Conservation (phyloP, 306 rosid species). For the Canavalia gladiata region DNA sequence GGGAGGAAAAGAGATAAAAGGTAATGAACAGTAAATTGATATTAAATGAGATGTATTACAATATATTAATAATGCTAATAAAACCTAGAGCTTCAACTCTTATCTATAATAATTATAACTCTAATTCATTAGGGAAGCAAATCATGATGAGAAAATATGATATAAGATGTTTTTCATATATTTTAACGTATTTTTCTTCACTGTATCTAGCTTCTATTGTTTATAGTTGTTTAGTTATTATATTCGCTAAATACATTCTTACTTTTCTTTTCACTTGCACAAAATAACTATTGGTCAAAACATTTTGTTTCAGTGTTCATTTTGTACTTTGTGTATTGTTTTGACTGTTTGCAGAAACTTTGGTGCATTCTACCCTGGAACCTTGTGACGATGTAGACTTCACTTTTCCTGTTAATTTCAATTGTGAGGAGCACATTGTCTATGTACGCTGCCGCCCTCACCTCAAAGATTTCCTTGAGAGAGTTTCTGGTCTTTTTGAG, state of each 20-base stretch:
- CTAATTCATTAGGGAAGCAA: too few species aligned
- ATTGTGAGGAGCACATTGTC: slow-evolving; percentile 86
- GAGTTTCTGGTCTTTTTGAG: slow-evolving; percentile 82
- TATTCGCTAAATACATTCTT: neutral
- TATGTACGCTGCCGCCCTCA: slow-evolving; percentile 98
- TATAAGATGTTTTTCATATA: too few species aligned
- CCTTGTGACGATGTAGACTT: slow-evolving; percentile 94
- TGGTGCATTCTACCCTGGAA: slow-evolving; percentile 95
- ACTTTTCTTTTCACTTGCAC: neutral
- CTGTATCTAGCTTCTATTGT: slow-evolving; percentile 11
- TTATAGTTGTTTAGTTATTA: slow-evolving; percentile 8
- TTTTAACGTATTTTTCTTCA: neutral
- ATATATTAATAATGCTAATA: too few species aligned
- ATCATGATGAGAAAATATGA: too few species aligned
- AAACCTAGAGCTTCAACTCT: too few species aligned
- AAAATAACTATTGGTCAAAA: slow-evolving; percentile 6
- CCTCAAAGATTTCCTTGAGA: slow-evolving; percentile 86
- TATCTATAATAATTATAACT: too few species aligned
- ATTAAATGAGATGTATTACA: too few species aligned
- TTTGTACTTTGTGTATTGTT: slow-evolving; percentile 38
- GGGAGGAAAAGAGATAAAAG: too few species aligned
- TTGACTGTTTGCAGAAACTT: slow-evolving; percentile 75
- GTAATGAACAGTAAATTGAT: too few species aligned
- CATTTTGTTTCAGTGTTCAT: slow-evolving; percentile 33
- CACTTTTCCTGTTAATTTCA: slow-evolving; percentile 92